Evolutionary conservation across 2,329 filamentous ascomycete species (phyloP), one percentile per base, ranked within the genome.

Genomic region (Coniochaeta prunicola): DNA sequence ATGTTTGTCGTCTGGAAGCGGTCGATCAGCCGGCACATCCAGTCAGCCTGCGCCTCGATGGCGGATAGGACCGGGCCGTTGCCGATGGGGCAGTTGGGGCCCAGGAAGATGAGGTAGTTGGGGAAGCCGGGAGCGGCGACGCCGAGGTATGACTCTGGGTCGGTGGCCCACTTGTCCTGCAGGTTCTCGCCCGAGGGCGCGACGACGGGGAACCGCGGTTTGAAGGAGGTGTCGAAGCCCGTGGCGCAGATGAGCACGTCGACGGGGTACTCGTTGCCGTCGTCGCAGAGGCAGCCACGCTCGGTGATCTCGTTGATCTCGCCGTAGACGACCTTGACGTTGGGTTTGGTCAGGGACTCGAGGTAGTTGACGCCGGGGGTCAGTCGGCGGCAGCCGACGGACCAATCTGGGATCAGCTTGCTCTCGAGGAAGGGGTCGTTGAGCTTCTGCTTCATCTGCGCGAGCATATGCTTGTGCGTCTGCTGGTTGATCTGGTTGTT

Each of bases 1-100:
- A 82, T 77, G 65, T 77, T 74, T 64, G 79, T 70, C 2, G 74
- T 78, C 65, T 81, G 75, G 63, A 74, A 77, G 40, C 77, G 75
- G 67, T 80, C 75, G 59, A 83, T 74, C 40, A 80, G 65, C 62
- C 78, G 76, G 62, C 76, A 73, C 62, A 80, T 75, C 68, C 79
- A 81, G 62, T 82, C 78, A 4, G 75, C 76, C 59, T 79, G 73
- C 57, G 72, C 70, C 62, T 81, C 77, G 58, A 78, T 76, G 3
- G 74, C 75, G 2, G 69, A 72, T 4, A 79, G 67, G 0, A 77
- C 71, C 65, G 67, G 66, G 15, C 74, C 72, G 61, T 74, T 74
- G 24, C 70, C 72, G 21, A 76, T 70, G 0, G 72, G 72, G 34
- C 68, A 72, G 59, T 75, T 76, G 8, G 75, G 75, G 0, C 75